Conservation (phyloP, 192 early-diverging fungal genomes). For the Coemansia sp. region DNA sequence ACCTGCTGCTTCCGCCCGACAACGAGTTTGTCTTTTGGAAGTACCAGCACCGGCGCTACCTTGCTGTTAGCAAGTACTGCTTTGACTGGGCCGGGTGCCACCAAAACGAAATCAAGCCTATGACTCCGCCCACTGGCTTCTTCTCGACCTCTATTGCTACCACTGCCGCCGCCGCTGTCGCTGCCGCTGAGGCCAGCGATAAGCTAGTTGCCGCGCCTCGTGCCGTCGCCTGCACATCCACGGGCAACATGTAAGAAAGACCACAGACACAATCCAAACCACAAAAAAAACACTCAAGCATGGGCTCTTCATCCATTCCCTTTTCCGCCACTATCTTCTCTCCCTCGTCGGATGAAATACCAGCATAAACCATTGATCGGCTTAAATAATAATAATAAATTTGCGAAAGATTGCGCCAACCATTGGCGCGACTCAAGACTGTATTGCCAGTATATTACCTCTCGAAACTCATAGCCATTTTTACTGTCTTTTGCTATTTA, state of each 20-base stretch:
- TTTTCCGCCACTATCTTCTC: background rate
- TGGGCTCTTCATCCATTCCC: background rate
- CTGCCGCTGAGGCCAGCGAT: background rate
- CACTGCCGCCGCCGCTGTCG: background rate
- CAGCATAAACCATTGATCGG: background rate
- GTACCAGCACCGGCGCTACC: conserved; percentile 73
- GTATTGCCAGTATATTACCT: too few relatives aligned
- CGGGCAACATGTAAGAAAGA: conserved; percentile 3
- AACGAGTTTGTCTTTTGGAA: conserved; percentile 77
- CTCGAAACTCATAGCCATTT: too few relatives aligned
- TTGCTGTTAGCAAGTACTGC: conserved; percentile 79
- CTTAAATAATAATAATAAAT: too few relatives aligned
- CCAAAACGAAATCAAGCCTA: conserved; percentile 18
- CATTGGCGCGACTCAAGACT: too few relatives aligned
- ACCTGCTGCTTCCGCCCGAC: conserved; percentile 52
- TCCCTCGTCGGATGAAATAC: background rate
- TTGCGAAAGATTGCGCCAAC: too few relatives aligned
- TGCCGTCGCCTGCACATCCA: background rate
- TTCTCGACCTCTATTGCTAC: conserved; percentile 1
- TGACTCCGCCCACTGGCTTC: conserved; percentile 20
- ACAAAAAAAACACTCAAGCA: background rate
- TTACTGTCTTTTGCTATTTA: too few relatives aligned
- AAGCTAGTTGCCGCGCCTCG: background rate
- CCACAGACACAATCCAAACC: background rate
- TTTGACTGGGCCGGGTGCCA: conserved; percentile 70